A percentile compares a stretch with the other conserved stretches of the same genome.
Conservation (phyloP, 1,284 basidiomycete genomes). For the Microbotryum silenes-acaulis region DNA sequence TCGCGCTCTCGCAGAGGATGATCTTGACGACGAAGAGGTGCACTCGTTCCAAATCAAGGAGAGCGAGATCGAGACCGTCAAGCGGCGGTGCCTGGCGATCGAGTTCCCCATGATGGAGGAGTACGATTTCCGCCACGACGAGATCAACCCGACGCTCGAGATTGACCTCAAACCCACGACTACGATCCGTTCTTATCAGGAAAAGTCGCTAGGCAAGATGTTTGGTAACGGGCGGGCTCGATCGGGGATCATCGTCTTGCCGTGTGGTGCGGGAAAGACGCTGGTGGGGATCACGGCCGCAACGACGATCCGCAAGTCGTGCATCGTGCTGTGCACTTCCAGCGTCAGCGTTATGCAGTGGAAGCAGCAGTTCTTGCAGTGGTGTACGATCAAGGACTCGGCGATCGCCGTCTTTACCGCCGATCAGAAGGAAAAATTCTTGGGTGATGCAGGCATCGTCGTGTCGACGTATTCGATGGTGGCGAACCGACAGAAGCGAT, state of each 20-base stretch:
- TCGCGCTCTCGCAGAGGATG: constrained; percentile 52
- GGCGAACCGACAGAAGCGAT: constrained; percentile 89
- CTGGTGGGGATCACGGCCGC: constrained; percentile 98
- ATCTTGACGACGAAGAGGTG: constrained; percentile 89
- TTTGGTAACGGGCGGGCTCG: constrained; percentile 97
- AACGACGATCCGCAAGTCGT: constrained; percentile 98
- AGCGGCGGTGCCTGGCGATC: constrained; percentile 67
- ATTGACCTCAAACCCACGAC: constrained; percentile 95
- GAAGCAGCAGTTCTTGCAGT: constrained; percentile 93
- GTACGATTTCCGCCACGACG: constrained; percentile 95
- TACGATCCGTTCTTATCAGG: constrained; percentile 91
- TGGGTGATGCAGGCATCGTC: constrained; percentile 87
- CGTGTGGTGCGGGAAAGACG: constrained; percentile 98
- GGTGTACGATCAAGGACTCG: constrained; percentile 90
- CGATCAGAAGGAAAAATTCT: constrained; percentile 94
- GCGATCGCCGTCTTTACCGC: constrained; percentile 94
- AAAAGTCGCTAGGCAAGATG: constrained; percentile 95
- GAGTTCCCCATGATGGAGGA: constrained; percentile 96
- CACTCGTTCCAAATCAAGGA: constrained; percentile 92
- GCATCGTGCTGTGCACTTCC: constrained; percentile 93
- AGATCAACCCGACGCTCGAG: constrained; percentile 84
- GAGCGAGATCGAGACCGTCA: constrained; percentile 65
- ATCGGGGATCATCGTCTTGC: constrained; percentile 96
- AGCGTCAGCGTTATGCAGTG: constrained; percentile 97
- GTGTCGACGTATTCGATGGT: constrained; percentile 99